These are phyloP conservation scores for Linaria vulgaris DNA, from an alignment of 257 asterid genomes.

Conservation along the genomic window DNA sequence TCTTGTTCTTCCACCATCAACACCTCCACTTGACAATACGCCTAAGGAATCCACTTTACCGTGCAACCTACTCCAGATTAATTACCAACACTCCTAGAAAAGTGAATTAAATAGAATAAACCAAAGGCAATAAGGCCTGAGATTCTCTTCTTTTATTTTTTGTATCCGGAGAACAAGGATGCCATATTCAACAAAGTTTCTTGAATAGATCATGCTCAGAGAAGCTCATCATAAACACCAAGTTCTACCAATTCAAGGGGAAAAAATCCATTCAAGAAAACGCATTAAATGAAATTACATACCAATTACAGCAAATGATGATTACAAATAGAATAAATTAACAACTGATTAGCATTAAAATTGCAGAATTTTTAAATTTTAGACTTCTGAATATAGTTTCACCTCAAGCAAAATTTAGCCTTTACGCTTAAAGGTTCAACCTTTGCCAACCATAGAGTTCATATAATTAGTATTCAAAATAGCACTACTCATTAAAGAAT, in stretches of 20 bases:
- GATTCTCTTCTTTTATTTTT: no score
- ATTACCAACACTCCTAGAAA: constrained; percentile 13
- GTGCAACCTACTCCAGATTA: constrained; percentile 65
- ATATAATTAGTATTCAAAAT: background rate
- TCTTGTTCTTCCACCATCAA: constrained; percentile 74
- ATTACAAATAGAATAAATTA: background rate
- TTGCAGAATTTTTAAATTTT: background rate
- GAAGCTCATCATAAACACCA: background rate
- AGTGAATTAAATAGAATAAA: background rate
- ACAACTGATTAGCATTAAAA: background rate
- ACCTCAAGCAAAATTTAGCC: background rate
- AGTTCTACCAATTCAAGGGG: background rate
- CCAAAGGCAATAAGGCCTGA: background rate
- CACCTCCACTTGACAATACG: constrained; percentile 64
- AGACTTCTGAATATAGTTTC: background rate
- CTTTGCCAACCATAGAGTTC: background rate
- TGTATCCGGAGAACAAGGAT: no score
- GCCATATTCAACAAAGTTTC: background rate
- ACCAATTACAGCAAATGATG: background rate
- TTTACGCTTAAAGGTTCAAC: constrained; percentile 5
- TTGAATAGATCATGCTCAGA: background rate
- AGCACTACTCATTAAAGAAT: no score
- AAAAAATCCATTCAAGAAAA: background rate
- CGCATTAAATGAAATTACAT: background rate
- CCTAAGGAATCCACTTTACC: constrained; percentile 93